Base-by-base conservation (phyloP, 2,329 filamentous ascomycete genomes). In the Colletotrichum orchidophilum region DNA sequence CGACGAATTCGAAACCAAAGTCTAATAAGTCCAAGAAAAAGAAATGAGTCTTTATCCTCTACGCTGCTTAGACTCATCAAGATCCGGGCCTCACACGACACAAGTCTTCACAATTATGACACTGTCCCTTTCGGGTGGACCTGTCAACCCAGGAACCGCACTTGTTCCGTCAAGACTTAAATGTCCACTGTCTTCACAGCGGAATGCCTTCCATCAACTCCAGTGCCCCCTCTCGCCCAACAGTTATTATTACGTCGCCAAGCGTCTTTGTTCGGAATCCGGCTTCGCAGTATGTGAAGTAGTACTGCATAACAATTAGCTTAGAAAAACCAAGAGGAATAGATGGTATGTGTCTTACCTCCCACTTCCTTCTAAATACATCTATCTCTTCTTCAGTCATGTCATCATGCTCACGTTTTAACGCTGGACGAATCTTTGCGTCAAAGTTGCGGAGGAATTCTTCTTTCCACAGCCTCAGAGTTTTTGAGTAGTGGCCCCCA, bases 241-340 rank as follows among this genome's bases (percentile, higher is more conserved):
- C 89, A 0, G 91, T 93, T 73, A 95, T 89, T 60, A 94, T 93
- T 1, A 90, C 90, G 80, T 94, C 92, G 2, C 92, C 92, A 24
- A 94, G 79, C 2, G 91, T 93, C 81, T 93, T 93, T 6, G 90
- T 92, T 69, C 87, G 83, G 76, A 94, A 94, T 0, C 92, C 92
- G 49, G 91, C 92, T 78, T 94, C 92, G 73, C 91, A 94, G 77
- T 94, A 94, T 26, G 88, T 85, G 80, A 94, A 94, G 78, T 94
- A 94, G 76, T 94, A 94, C 84, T 90, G 72, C 42, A n/a, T 26
- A 24, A 7, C 31, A 35, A 13, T 71, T 50, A 72, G 70, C 64
- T 50, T 75, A 71, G 74, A 61, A 52, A 46, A 9, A 46, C 39
- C 42, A 35, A 11, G 49, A 62, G 3, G 1, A 2, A 54, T 26